Conservation (phyloP, 192 early-diverging fungal genomes). For the Coemansia javaensis region DNA sequence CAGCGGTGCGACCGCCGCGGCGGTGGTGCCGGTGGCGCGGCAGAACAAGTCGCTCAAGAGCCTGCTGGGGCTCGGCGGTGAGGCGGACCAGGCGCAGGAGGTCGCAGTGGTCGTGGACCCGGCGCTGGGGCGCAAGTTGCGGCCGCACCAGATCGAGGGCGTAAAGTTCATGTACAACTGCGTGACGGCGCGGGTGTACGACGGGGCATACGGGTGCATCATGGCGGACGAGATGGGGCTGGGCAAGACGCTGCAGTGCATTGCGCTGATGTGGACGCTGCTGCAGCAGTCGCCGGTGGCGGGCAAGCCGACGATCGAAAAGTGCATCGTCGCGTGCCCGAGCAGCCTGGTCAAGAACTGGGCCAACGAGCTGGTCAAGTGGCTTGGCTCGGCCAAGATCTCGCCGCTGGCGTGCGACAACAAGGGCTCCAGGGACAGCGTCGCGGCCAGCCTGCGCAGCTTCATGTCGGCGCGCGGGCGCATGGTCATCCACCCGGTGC, state of each 20-base stretch:
- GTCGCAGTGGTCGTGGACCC: conserved; percentile 88
- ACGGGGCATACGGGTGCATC: conserved; percentile 86
- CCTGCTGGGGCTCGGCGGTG: conserved; percentile 39
- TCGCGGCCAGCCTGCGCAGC: conserved; percentile 65
- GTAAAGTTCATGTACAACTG: conserved; percentile 95
- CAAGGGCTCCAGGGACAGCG: conserved; percentile 84
- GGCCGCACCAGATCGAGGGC: conserved; percentile 97
- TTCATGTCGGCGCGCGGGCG: conserved; percentile 84
- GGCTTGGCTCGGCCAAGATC: conserved; percentile 82
- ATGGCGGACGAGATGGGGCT: conserved; percentile 99
- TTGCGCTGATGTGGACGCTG: conserved; percentile 95
- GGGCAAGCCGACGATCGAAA: conserved; percentile 91
- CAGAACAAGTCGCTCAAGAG: conserved; percentile 50
- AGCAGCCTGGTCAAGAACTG: conserved; percentile 95
- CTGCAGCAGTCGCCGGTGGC: conserved; percentile 82
- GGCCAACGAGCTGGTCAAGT: conserved; percentile 97
- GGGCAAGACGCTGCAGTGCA: conserved; percentile 86
- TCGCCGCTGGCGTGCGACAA: conserved; percentile 84
- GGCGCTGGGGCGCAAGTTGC: conserved; percentile 69
- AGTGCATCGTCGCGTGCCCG: conserved; percentile 95
- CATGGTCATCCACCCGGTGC: conserved; percentile 79
- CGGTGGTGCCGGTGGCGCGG: conserved; percentile 7
- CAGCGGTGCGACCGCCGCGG: background rate
- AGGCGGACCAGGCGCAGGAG: conserved; percentile 3
- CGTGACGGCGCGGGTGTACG: conserved; percentile 70